These are phyloP conservation scores for Curvularia sp. DNA, from an alignment of 2,329 filamentous ascomycete species.

Conservation along the genomic window DNA sequence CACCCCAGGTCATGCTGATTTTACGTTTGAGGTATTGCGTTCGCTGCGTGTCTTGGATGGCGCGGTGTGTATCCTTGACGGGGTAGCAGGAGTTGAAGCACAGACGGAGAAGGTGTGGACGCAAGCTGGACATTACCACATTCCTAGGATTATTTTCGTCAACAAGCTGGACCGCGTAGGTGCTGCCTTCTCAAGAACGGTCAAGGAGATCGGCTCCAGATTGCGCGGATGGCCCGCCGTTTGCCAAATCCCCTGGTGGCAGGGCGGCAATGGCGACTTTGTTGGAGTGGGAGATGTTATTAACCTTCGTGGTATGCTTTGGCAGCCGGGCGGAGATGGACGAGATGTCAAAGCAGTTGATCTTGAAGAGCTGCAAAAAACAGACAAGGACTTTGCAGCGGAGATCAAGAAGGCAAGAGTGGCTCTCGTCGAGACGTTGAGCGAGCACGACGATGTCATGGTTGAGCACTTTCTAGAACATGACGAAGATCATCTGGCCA, in stretches of 20 bases:
- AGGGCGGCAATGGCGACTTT: constrained; percentile 73
- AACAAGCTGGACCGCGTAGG: constrained; percentile 88
- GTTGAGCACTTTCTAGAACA: constrained; percentile 83
- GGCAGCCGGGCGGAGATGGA: constrained; percentile 71
- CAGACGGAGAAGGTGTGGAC: constrained; percentile 97
- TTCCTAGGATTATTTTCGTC: constrained; percentile 81
- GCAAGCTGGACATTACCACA: constrained; percentile 83
- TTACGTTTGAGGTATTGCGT: constrained; percentile 93
- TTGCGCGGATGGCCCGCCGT: constrained; percentile 86
- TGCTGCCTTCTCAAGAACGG: constrained; percentile 80
- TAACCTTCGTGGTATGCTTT: constrained; percentile 75
- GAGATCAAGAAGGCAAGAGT: constrained; percentile 79
- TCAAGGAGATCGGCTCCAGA: constrained; percentile 82
- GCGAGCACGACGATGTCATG: constrained; percentile 85
- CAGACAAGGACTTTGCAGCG: constrained; percentile 60
- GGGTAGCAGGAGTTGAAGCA: constrained; percentile 91
- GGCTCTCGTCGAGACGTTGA: constrained; percentile 81
- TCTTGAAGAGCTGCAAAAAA: constrained; percentile 60
- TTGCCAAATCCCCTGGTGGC: constrained; percentile 96
- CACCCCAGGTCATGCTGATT: constrained; percentile 95
- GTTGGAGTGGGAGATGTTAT: constrained; percentile 86
- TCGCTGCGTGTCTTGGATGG: constrained; percentile 88
- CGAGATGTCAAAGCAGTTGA: constrained; percentile 65
- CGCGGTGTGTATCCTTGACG: constrained; percentile 90
- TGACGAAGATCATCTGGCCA: constrained; percentile 73